Evolutionary conservation across 176 grass and related monocot species (phyloP).

Genomic region (Elymus sibiricus): DNA sequence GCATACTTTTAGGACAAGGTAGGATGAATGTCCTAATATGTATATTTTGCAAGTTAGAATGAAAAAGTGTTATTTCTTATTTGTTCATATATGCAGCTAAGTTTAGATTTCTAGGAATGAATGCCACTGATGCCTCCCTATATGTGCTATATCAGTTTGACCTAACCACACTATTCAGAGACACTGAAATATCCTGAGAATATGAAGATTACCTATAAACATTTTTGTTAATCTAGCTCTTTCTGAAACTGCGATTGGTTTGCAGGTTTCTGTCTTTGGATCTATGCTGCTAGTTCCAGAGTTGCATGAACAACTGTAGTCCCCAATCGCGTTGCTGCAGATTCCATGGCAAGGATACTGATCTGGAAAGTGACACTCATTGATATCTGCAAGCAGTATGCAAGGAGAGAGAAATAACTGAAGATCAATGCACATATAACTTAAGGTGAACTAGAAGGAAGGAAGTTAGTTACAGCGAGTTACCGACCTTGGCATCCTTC

Average conservation of each 20-base stretch:
- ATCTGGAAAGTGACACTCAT: neutral
- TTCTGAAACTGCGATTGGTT: neutral
- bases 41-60: neutral
- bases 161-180: neutral
- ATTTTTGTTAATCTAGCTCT: constrained; percentile 33
- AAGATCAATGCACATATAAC: neutral
- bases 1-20: neutral
- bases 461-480: neutral
- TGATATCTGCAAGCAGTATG: constrained; percentile 2
- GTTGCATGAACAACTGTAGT: neutral
- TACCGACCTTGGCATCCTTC: constrained; percentile 33
- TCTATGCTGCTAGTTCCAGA: neutral
- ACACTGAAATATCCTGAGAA: neutral
- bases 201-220: constrained; percentile 36
- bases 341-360: constrained; percentile 16
- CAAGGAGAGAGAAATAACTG: neutral
- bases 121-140: neutral
- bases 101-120: neutral
- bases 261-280: constrained; percentile 12
- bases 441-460: neutral
- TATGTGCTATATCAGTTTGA: neutral
- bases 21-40: neutral
- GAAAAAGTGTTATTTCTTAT: neutral
- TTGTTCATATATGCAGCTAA: neutral
- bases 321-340: neutral